These are phyloP conservation scores for Phytophthora pisi DNA, from an alignment of 352 stramenopile genomes.

Conservation along the genomic window DNA sequence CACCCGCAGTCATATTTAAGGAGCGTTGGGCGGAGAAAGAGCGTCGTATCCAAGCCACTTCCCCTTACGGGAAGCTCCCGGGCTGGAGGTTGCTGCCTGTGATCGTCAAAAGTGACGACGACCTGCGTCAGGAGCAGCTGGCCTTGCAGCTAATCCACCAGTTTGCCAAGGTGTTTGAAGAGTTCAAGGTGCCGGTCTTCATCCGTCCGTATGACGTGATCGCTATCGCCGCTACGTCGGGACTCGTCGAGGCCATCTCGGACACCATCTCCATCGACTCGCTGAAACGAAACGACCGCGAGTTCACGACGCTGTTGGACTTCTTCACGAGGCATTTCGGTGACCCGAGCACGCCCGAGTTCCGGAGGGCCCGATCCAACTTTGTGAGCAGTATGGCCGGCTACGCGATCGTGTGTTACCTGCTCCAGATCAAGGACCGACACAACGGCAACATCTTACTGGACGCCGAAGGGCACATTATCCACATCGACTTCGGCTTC, in stretches of 20 bases:
- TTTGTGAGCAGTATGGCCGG: constrained; percentile 88
- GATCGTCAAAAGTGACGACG: constrained; percentile 99
- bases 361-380: constrained; percentile 83
- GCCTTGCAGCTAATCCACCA: constrained; percentile 96
- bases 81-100: constrained; percentile 93
- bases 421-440: constrained; percentile 98
- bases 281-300: constrained; percentile 96
- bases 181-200: constrained; percentile 94
- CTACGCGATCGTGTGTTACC: constrained; percentile 96
- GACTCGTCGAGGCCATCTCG: constrained; percentile 96
- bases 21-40: constrained; percentile 96
- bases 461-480: constrained; percentile 95
- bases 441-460: constrained; percentile 99
- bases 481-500: constrained; percentile 98
- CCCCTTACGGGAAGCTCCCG: constrained; percentile 79
- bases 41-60: constrained; percentile 87
- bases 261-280: constrained; percentile 98
- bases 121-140: constrained; percentile 97
- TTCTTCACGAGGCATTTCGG: constrained; percentile 96
- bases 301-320: constrained; percentile 91
- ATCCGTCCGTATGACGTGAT: constrained; percentile 97
- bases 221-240: constrained; percentile 92
- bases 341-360: constrained; percentile 66
- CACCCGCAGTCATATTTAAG: constrained; percentile 90
- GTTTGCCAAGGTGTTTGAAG: constrained; percentile 95